Conservation (phyloP, 345 rosid species). For the Mallotus nudiflorus region DNA sequence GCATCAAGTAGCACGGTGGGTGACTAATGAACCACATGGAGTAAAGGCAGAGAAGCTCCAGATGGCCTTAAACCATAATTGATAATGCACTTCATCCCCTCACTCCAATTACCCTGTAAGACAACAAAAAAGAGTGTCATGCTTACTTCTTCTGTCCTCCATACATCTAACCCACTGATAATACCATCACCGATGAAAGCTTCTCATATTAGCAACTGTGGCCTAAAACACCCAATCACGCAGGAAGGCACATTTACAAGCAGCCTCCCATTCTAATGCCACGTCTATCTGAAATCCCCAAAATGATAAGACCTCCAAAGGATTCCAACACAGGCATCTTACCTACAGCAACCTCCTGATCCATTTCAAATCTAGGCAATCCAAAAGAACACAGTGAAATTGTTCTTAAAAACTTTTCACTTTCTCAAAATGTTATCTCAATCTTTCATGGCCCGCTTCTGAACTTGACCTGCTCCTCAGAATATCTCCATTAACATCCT, state of each 20-base stretch:
- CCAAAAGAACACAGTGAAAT: too few relatives aligned
- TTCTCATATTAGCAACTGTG: not conserved
- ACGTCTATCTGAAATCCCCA: not conserved
- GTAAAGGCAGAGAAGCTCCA: not conserved
- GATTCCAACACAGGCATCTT: not conserved
- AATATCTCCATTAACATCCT: not conserved
- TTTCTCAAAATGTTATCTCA: not conserved
- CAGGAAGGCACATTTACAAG: not conserved
- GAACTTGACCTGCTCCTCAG: not conserved
- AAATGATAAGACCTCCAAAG: not conserved
- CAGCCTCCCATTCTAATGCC: not conserved
- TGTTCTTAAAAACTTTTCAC: not conserved
- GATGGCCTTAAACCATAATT: not conserved
- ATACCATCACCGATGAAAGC: not conserved
- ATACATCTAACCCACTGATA: not conserved
- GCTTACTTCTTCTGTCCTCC: not conserved
- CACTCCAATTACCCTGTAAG: not conserved
- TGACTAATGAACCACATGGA: not conserved
- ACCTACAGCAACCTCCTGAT: too few relatives aligned
- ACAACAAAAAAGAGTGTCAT: conserved; percentile 1
- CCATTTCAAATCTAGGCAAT: not conserved
- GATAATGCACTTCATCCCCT: not conserved
- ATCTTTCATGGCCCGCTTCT: not conserved
- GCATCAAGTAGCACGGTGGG: not conserved
- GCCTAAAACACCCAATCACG: not conserved